Conservation (phyloP, 1,284 basidiomycete species). For the Fomitopsis pinicola region DNA sequence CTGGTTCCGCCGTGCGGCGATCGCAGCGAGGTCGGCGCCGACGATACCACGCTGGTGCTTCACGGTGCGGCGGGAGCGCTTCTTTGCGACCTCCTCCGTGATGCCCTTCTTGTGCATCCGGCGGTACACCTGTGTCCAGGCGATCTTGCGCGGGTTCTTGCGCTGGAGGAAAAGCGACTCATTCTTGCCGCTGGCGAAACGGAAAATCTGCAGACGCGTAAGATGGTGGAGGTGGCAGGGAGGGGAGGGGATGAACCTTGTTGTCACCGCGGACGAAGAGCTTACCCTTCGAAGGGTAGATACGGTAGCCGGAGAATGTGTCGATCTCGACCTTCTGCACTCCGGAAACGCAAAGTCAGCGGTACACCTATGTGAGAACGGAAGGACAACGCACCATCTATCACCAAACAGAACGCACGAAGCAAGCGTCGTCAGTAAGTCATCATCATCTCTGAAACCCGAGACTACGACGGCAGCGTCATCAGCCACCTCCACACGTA, state of each 20-base stretch:
- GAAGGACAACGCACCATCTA: conserved; percentile 47
- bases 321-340: conserved; percentile 95
- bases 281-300: conserved; percentile 96
- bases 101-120: conserved; percentile 99
- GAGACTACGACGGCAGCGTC: conserved; percentile 20
- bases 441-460: conserved; percentile 4
- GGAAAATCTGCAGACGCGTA: conserved; percentile 69
- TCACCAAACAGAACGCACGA: conserved; percentile 2
- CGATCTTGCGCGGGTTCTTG: conserved; percentile 99
- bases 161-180: conserved; percentile 98
- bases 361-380: conserved; percentile 10
- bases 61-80: conserved; percentile 94
- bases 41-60: conserved; percentile 99
- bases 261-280: conserved; percentile 95
- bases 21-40: conserved; percentile 90
- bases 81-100: conserved; percentile 98
- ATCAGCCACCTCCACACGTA: conserved; percentile 35
- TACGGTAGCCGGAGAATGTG: conserved; percentile 92
- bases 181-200: conserved; percentile 86
- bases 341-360: conserved; percentile 23
- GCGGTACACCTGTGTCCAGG: conserved; percentile 96
- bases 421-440: conserved; percentile 21
- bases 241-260: conserved; percentile 53
- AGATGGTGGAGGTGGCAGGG: neutral
- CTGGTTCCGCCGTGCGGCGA: conserved; percentile 90